Evolutionary conservation across 768 basidiomycete genomes (phyloP).

Genomic region (Hysterangium stoloniferum): DNA sequence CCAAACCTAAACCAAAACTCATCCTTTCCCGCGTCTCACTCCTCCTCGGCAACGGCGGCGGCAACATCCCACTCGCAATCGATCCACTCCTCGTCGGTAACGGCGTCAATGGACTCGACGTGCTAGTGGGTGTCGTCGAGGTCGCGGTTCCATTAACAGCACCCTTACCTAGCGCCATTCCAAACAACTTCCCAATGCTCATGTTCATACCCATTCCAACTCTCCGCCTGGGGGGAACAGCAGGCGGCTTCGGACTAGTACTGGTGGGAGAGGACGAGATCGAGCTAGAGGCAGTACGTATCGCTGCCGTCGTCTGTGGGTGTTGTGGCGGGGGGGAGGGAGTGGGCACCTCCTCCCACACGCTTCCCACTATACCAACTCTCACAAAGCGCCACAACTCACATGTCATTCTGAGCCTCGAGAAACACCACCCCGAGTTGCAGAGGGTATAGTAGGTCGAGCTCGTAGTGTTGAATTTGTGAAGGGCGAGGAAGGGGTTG

Average conservation of each 20-base stretch:
- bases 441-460: conserved; percentile 58
- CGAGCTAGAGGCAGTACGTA: conserved; percentile 16
- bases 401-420: conserved; percentile 78
- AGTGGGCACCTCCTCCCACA: conserved; percentile 79
- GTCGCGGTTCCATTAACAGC: conserved; percentile 64
- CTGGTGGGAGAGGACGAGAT: no score
- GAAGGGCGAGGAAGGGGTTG: no score
- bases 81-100: no score
- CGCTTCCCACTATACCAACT: conserved; percentile 69
- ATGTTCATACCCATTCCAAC: conserved; percentile 10
- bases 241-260: conserved; percentile 56
- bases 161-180: conserved; percentile 53
- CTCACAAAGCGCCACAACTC: conserved; percentile 86
- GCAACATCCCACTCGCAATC: conserved; percentile 14
- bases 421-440: conserved; percentile 76
- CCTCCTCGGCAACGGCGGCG: conserved; percentile 47
- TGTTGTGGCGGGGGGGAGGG: no score
- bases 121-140: no score
- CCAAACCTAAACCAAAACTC: no score
- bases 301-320: conserved; percentile 25
- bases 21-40: conserved; percentile 30
- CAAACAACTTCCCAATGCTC: conserved; percentile 45
- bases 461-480: conserved; percentile 28
- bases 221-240: conserved; percentile 53
- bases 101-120: no score